phyloP scores from a whole-genome alignment of 75 land plant species.

The Sequoiadendron giganteum region DNA sequence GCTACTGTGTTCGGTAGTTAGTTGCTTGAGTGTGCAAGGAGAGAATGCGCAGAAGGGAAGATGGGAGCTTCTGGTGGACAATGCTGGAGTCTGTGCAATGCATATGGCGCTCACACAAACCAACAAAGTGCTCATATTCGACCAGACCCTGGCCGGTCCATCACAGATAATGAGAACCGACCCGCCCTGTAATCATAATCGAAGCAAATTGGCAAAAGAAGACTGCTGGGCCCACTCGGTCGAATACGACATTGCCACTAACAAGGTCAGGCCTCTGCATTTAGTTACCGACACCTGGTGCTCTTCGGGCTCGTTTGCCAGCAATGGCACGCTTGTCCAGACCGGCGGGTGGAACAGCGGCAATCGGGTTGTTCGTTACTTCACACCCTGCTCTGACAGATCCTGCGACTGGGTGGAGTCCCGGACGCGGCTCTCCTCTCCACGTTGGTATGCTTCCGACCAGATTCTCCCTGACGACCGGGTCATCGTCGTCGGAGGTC shows the following conservation, averaged over 20 bases:
- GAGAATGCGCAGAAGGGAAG: slow-evolving; percentile 6
- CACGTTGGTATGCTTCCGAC: slow-evolving; percentile 42
- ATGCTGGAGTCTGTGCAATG: slow-evolving; percentile 78
- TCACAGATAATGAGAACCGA: slow-evolving; percentile 24
- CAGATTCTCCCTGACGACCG: slow-evolving; percentile 59
- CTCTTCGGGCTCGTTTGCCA: slow-evolving; percentile 56
- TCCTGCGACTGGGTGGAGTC: slow-evolving; percentile 44
- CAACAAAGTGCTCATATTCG: slow-evolving; percentile 61
- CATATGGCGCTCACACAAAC: slow-evolving; percentile 66
- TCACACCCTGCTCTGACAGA: slow-evolving; percentile 28
- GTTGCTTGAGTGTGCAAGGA: too few relatives aligned
- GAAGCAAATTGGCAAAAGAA: background rate
- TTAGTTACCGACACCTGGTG: slow-evolving; percentile 73
- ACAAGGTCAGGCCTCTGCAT: slow-evolving; percentile 47
- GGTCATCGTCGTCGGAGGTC: slow-evolving; percentile 61
- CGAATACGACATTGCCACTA: slow-evolving; percentile 29
- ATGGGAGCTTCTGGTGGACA: slow-evolving; percentile 50
- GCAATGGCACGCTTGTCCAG: slow-evolving; percentile 11
- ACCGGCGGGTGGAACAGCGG: slow-evolving; percentile 62
- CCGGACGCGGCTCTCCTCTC: slow-evolving; percentile 15
- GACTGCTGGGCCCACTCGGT: slow-evolving; percentile 81
- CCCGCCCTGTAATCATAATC: slow-evolving; percentile 12
- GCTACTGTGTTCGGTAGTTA: too few relatives aligned
- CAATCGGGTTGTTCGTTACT: slow-evolving; percentile 24
- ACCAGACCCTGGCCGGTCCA: slow-evolving; percentile 48